A percentile compares a stretch with the other conserved stretches of the same genome.
phyloP scores from a whole-genome alignment of 495 filamentous ascomycete genomes.

The Beverwykella pulmonaria region DNA sequence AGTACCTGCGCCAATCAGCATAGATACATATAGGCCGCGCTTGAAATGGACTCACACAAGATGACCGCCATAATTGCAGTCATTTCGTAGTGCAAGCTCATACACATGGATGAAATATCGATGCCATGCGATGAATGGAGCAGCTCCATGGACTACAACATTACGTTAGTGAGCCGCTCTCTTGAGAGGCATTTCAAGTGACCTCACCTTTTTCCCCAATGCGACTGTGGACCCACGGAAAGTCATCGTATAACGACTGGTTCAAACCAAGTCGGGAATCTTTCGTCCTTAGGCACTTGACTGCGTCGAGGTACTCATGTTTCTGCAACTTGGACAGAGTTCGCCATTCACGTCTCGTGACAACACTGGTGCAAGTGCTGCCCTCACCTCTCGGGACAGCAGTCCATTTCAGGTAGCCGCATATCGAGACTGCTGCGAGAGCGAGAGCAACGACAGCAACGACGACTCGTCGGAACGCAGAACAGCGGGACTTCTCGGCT shows the following conservation, averaged over 20 bases:
- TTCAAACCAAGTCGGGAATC: neutral
- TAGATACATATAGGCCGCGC: neutral
- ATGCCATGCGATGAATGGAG: neutral
- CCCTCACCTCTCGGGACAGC: too few species aligned
- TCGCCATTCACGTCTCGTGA: neutral
- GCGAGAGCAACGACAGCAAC: too few species aligned
- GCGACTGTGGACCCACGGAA: neutral
- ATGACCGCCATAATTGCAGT: neutral
- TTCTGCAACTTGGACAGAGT: neutral
- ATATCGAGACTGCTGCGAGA: too few species aligned
- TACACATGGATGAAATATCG: neutral
- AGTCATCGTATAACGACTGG: neutral
- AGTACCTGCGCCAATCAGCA: neutral
- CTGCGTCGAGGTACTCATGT: neutral
- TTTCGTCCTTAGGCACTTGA: neutral
- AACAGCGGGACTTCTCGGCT: too few species aligned
- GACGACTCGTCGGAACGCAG: too few species aligned
- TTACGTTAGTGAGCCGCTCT: neutral
- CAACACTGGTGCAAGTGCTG: too few species aligned
- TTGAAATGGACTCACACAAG: neutral
- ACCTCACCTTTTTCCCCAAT: neutral
- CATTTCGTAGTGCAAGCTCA: neutral
- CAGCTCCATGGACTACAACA: neutral
- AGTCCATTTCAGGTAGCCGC: too few species aligned
- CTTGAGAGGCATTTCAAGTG: neutral